These are phyloP conservation scores for Russula sp. DNA, from an alignment of 768 basidiomycete genomes.

Conservation along the genomic window DNA sequence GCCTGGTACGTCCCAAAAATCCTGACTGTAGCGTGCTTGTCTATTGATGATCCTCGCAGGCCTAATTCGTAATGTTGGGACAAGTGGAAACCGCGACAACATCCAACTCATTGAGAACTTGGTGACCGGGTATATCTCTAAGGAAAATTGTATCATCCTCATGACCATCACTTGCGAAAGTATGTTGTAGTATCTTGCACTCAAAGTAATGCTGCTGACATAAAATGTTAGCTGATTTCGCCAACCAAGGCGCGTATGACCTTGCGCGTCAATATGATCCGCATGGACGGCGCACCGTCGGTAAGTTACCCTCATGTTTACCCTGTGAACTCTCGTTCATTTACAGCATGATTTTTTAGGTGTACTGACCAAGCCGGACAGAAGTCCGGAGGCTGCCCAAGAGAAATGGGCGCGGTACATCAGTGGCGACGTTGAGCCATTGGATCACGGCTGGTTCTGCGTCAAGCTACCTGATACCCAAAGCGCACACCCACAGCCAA, in stretches of 20 bases:
- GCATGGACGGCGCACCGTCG: slow-evolving; percentile 27
- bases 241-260: slow-evolving; percentile 30
- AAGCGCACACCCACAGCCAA: not conserved
- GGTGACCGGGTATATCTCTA: slow-evolving; percentile 23
- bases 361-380: slow-evolving; percentile 32
- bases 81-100: slow-evolving; percentile 22
- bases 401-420: slow-evolving; percentile 24
- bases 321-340: slow-evolving; percentile 4
- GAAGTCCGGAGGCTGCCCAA: slow-evolving; percentile 23
- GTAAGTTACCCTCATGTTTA: not conserved
- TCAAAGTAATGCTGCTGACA: not conserved
- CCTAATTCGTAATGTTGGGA: slow-evolving; percentile 25
- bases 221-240: slow-evolving; percentile 28
- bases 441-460: slow-evolving; percentile 16
- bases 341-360: slow-evolving; percentile 20
- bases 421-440: not conserved
- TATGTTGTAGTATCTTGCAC: slow-evolving; percentile 7
- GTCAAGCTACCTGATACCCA: slow-evolving; percentile 18
- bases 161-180: slow-evolving; percentile 29
- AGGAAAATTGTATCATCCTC: slow-evolving; percentile 26
- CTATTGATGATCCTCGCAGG: slow-evolving; percentile 18
- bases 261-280: slow-evolving; percentile 27
- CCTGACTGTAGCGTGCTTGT: not conserved
- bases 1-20: slow-evolving; percentile 23
- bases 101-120: slow-evolving; percentile 25